phyloP scores from a whole-genome alignment of 805 yeast genomes.

The Cyberlindnera mycetangii region DNA sequence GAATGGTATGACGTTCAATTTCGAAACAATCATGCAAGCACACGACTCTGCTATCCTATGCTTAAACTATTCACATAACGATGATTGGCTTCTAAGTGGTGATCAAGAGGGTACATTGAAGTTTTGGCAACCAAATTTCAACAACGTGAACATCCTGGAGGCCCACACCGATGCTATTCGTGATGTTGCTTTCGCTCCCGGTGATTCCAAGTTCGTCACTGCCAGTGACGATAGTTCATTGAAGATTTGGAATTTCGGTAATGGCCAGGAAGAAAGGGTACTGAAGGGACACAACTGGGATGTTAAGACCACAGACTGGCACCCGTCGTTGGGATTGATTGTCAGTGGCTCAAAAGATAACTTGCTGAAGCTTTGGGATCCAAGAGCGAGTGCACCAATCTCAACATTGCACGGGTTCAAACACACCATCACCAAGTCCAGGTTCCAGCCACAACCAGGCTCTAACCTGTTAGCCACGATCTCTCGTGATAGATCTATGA shows the following conservation, averaged over 20 bases:
- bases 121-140: constrained; percentile 97
- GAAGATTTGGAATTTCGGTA: constrained; percentile 93
- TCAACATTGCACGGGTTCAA: constrained; percentile 88
- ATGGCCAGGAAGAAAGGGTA: constrained; percentile 75
- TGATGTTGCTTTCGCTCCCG: constrained; percentile 86
- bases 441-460: constrained; percentile 68
- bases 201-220: constrained; percentile 88
- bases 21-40: constrained; percentile 98
- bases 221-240: constrained; percentile 89
- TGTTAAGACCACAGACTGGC: constrained; percentile 97
- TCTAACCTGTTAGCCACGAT: constrained; percentile 84
- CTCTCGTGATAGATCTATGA: constrained; percentile 83
- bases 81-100: constrained; percentile 92
- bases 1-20: constrained; percentile 93
- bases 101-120: constrained; percentile 90
- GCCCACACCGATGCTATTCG: constrained; percentile 82
- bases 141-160: constrained; percentile 80
- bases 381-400: constrained; percentile 70
- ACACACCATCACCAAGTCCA: constrained; percentile 84
- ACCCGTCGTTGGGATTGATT: constrained; percentile 77
- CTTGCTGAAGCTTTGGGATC: constrained; percentile 93
- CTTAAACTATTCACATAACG: constrained; percentile 79
- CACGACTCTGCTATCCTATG: constrained; percentile 89
- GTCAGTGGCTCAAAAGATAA: constrained; percentile 96
- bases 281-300: constrained; percentile 98